Evolutionary conservation across 495 filamentous ascomycete species (phyloP).

Genomic region (Daldinia caldariorum): DNA sequence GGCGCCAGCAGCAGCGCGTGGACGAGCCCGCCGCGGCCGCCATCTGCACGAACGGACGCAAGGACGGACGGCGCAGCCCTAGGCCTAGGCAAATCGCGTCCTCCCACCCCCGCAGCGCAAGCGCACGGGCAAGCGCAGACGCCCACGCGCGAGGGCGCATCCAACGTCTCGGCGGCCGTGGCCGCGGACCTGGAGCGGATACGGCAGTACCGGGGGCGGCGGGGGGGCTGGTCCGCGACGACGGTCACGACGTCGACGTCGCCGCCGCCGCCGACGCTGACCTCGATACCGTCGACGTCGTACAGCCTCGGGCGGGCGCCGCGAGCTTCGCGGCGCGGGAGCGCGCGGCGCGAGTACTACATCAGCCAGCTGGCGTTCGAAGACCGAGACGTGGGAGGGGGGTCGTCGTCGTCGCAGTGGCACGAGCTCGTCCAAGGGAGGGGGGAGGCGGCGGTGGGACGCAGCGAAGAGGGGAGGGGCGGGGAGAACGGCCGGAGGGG

Average conservation of each 20-base stretch:
- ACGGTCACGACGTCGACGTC: not conserved
- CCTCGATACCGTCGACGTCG: conserved; percentile 1
- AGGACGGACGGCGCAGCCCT: not conserved
- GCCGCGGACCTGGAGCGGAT: conserved; percentile 37
- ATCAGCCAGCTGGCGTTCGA: conserved; percentile 36
- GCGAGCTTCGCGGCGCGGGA: not conserved
- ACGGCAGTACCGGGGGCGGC: conserved; percentile 29
- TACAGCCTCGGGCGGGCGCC: not conserved
- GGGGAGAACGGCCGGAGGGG: not conserved
- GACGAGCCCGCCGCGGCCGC: not conserved
- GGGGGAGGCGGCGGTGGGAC: too few species aligned
- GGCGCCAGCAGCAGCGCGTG: not conserved
- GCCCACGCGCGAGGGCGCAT: not conserved
- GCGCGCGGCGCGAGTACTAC: conserved; percentile 11
- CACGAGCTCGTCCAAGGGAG: conserved; percentile 1
- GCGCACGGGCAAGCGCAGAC: not conserved
- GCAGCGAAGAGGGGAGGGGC: not conserved
- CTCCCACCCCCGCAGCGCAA: not conserved
- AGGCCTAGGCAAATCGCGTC: not conserved
- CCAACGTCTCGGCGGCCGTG: conserved; percentile 17
- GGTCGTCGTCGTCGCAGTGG: conserved; percentile 5
- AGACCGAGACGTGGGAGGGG: conserved; percentile 7
- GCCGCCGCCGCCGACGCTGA: conserved; percentile 1
- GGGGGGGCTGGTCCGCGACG: conserved; percentile 10
- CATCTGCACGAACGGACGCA: conserved; percentile 4